Evolutionary conservation across 192 early-diverging fungal species (phyloP).

Genomic region (Dispira simplex): DNA sequence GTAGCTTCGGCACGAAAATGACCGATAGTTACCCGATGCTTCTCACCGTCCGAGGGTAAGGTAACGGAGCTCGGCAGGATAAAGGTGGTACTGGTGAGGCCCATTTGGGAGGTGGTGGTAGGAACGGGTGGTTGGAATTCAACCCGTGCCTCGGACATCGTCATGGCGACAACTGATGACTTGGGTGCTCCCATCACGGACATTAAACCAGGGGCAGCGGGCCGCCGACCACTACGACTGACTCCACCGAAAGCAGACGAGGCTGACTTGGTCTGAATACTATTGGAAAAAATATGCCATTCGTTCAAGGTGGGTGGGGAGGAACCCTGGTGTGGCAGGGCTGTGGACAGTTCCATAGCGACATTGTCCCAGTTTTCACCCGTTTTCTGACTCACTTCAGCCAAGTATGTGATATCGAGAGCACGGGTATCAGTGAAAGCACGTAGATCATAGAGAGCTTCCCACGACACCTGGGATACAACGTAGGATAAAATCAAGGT

Average conservation of each 20-base stretch:
- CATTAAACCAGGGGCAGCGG: not conserved
- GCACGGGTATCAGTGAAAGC: constrained; percentile 4
- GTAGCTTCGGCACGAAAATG: not conserved
- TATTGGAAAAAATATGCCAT: not conserved
- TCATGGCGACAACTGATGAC: not conserved
- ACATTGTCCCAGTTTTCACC: constrained; percentile 7
- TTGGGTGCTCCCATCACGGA: not conserved
- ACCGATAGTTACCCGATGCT: constrained; percentile 3
- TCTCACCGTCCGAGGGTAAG: not conserved
- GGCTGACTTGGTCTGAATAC: not conserved
- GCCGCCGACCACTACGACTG: not conserved
- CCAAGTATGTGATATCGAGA: constrained; percentile 7
- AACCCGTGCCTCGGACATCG: too few relatives aligned
- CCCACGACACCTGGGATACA: not conserved
- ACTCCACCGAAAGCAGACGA: not conserved
- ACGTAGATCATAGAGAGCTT: constrained; percentile 7
- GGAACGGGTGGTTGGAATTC: constrained; percentile 4
- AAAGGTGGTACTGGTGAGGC: not conserved
- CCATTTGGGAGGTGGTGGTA: not conserved
- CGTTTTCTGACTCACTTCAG: constrained; percentile 7
- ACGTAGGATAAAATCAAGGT: constrained; percentile 4
- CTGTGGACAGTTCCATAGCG: constrained; percentile 8
- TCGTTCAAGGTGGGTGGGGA: not conserved
- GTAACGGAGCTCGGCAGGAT: not conserved
- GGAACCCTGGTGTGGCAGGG: constrained; percentile 1